Conservation (phyloP, 2,329 filamentous ascomycete species). For the Aciculosporium take region DNA sequence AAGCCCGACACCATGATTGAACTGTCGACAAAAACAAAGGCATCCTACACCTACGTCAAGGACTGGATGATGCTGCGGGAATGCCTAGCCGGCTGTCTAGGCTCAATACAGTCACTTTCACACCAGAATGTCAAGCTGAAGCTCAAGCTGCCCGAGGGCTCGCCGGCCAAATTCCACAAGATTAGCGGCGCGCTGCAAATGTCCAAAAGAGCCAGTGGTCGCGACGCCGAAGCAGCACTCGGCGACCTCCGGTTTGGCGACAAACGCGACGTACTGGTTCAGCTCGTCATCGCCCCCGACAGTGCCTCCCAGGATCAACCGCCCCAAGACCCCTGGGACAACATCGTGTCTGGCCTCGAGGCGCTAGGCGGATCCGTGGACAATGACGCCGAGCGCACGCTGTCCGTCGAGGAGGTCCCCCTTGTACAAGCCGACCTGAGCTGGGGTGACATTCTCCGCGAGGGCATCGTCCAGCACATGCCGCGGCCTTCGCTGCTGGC, state of each 20-base stretch:
- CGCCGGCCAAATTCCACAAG: conserved; percentile 95
- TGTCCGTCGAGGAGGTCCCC: conserved; percentile 88
- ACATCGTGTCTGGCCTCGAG: conserved; percentile 87
- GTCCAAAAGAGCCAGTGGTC: conserved; percentile 86
- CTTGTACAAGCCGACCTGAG: conserved; percentile 87
- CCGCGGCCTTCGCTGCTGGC: conserved; percentile 81
- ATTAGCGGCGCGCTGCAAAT: conserved; percentile 94
- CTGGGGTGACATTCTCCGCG: conserved; percentile 85
- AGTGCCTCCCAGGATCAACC: conserved; percentile 68
- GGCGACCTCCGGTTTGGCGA: conserved; percentile 92
- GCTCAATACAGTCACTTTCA: conserved; percentile 83
- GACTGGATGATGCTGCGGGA: conserved; percentile 99
- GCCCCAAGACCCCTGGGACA: conserved; percentile 92
- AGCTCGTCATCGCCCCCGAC: conserved; percentile 83
- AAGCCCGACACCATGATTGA: conserved; percentile 99
- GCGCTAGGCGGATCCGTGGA: conserved; percentile 80
- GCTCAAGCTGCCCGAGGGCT: conserved; percentile 85
- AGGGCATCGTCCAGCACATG: conserved; percentile 73
- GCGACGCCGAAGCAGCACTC: conserved; percentile 82
- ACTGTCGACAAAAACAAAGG: conserved; percentile 86
- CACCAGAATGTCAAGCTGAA: conserved; percentile 97
- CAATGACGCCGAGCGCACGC: conserved; percentile 65
- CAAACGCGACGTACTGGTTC: conserved; percentile 84
- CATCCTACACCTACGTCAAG: conserved; percentile 95
- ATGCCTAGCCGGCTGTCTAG: conserved; percentile 84